A percentile compares a stretch with the other conserved stretches of the same genome.
Evolutionary conservation across 1,284 basidiomycete species (phyloP).

Genomic region (Puccinia hordei): DNA sequence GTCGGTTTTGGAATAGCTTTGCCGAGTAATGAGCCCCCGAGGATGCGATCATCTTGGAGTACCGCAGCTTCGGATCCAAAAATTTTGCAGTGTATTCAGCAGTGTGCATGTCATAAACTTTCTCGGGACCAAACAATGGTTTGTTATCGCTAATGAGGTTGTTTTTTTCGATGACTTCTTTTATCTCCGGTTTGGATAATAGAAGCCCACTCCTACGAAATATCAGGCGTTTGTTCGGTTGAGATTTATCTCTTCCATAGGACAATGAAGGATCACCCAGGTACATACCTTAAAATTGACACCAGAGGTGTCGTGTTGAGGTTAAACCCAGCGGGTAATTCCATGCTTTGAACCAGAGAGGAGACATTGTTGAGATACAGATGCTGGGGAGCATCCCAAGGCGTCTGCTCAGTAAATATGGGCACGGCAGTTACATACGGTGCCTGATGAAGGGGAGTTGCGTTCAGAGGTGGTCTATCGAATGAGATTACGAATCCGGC

Average conservation of each 20-base stretch:
- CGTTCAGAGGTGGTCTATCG: background rate
- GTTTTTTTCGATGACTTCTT: constrained; percentile 24
- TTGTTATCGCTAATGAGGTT: constrained; percentile 31
- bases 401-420: constrained; percentile 14
- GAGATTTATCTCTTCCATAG: background rate
- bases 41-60: constrained; percentile 43
- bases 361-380: constrained; percentile 38
- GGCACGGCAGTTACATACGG: constrained; percentile 33
- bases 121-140: constrained; percentile 28
- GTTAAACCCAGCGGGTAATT: constrained; percentile 32
- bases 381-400: constrained; percentile 45
- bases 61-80: constrained; percentile 32
- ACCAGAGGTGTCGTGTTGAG: constrained; percentile 39
- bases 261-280: background rate
- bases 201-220: constrained; percentile 37
- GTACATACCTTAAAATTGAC: constrained; percentile 29
- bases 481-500: background rate
- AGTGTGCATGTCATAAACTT: constrained; percentile 41
- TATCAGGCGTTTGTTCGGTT: background rate
- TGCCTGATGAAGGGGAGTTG: background rate
- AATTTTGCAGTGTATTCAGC: constrained; percentile 21
- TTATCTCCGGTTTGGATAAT: constrained; percentile 36
- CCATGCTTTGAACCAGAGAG: constrained; percentile 25
- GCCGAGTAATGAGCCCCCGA: constrained; percentile 42
- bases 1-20: constrained; percentile 33